phyloP scores from a whole-genome alignment of 768 basidiomycete genomes.

The Termitomyces bulborhizus region DNA sequence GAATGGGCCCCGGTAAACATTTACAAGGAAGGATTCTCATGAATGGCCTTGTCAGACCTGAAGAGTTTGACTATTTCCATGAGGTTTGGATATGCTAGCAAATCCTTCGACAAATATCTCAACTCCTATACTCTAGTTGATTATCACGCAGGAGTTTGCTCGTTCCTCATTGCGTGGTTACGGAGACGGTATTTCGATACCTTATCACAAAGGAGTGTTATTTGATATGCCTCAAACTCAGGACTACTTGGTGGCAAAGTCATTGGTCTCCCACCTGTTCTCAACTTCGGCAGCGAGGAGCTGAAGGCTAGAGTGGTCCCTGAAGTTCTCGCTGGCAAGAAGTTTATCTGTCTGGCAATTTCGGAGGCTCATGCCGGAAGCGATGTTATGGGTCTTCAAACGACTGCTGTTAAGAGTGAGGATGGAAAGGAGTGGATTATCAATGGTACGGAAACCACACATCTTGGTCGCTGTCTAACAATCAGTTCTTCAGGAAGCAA shows the following conservation, averaged over 20 bases:
- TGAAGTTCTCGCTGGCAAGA: slow-evolving; percentile 68
- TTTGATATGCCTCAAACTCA: slow-evolving; percentile 21
- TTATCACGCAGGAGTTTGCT: slow-evolving; percentile 79
- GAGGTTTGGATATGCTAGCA: slow-evolving; percentile 34
- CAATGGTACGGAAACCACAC: slow-evolving; percentile 39
- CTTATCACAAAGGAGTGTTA: not conserved
- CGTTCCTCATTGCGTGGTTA: slow-evolving; percentile 73
- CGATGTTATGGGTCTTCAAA: slow-evolving; percentile 77
- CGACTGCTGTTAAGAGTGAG: slow-evolving; percentile 70
- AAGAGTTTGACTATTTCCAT: slow-evolving; percentile 91
- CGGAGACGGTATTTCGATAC: slow-evolving; percentile 52
- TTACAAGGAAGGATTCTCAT: slow-evolving; percentile 78
- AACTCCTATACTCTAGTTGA: slow-evolving; percentile 38
- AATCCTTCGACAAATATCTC: not conserved
- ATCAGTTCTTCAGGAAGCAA: slow-evolving; percentile 43
- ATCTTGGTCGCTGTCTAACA: not conserved
- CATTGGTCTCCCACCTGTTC: slow-evolving; percentile 83
- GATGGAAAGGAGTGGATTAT: slow-evolving; percentile 85
- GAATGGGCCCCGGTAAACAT: slow-evolving; percentile 91
- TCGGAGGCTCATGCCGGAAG: slow-evolving; percentile 86
- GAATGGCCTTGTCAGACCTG: slow-evolving; percentile 76
- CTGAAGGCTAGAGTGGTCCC: slow-evolving; percentile 53
- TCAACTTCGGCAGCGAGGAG: slow-evolving; percentile 77
- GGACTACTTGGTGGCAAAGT: slow-evolving; percentile 71
- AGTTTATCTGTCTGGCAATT: slow-evolving; percentile 84